Evolutionary conservation across 2,329 filamentous ascomycete genomes (phyloP).

Genomic region (Teratosphaeria gauchensis): DNA sequence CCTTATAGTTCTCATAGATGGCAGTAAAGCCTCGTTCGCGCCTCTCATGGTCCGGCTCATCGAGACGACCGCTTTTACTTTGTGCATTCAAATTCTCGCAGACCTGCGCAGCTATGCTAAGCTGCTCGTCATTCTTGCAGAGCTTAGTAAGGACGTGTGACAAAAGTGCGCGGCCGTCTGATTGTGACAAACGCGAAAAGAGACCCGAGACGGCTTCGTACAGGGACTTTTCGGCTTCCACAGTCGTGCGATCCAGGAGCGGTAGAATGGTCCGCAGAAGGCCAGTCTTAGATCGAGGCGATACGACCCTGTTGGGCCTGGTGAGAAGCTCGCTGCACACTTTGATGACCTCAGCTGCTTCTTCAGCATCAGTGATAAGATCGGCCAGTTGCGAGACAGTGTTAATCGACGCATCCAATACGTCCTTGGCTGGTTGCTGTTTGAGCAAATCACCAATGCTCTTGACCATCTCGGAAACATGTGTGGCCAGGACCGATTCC

Average conservation of each 20-base stretch:
- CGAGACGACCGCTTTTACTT: slow-evolving; percentile 50
- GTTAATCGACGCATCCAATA: slow-evolving; percentile 70
- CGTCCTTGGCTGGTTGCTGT: slow-evolving; percentile 55
- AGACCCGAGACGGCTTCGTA: slow-evolving; percentile 69
- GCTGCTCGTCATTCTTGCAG: slow-evolving; percentile 51
- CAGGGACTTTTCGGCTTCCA: slow-evolving; percentile 34
- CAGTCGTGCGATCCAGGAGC: slow-evolving; percentile 38
- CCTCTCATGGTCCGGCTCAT: slow-evolving; percentile 80
- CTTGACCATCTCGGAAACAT: slow-evolving; percentile 56
- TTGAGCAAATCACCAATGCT: slow-evolving; percentile 45
- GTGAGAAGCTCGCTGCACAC: slow-evolving; percentile 73
- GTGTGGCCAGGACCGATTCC: slow-evolving; percentile 53
- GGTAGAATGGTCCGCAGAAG: slow-evolving; percentile 71
- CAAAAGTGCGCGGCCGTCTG: slow-evolving; percentile 62
- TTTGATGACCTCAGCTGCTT: slow-evolving; percentile 67
- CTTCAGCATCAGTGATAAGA: slow-evolving; percentile 56
- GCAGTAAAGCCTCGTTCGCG: slow-evolving; percentile 66
- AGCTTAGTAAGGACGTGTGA: slow-evolving; percentile 65
- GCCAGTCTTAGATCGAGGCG: slow-evolving; percentile 69
- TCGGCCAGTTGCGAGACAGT: slow-evolving; percentile 67
- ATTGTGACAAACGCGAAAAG: slow-evolving; percentile 85
- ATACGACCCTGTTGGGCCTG: slow-evolving; percentile 76
- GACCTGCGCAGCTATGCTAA: slow-evolving; percentile 56
- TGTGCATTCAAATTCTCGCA: slow-evolving; percentile 77
- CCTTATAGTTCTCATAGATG: slow-evolving; percentile 56